These are phyloP conservation scores for Apophysomyces sp. DNA, from an alignment of 371 early-diverging fungal species.

Conservation along the genomic window DNA sequence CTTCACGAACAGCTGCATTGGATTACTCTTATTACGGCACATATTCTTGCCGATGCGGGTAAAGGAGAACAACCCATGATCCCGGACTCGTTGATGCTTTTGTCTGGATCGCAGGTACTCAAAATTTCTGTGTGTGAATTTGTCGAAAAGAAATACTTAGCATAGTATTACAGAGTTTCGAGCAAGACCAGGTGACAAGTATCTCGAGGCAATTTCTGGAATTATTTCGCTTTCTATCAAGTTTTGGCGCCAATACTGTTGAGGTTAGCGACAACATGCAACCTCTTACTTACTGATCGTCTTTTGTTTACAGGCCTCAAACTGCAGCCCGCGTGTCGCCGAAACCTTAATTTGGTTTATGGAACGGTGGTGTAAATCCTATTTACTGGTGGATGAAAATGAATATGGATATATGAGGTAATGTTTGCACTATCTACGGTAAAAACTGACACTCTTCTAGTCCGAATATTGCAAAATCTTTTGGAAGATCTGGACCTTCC, in stretches of 20 bases:
- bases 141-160: not conserved
- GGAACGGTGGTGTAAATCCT: slow-evolving; percentile 75
- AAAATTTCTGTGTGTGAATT: no score
- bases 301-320: slow-evolving; percentile 37
- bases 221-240: slow-evolving; percentile 36
- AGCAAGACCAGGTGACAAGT: slow-evolving; percentile 56
- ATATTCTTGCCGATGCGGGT: slow-evolving; percentile 67
- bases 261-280: slow-evolving; percentile 29
- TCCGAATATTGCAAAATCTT: slow-evolving; percentile 54
- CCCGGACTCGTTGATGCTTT: slow-evolving; percentile 59
- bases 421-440: not conserved
- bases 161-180: slow-evolving; percentile 9
- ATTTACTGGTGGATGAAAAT: slow-evolving; percentile 61
- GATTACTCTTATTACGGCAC: slow-evolving; percentile 68
- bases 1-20: slow-evolving; percentile 76
- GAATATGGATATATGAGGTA: slow-evolving; percentile 65
- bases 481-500: slow-evolving; percentile 54
- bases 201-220: slow-evolving; percentile 57
- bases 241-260: slow-evolving; percentile 35
- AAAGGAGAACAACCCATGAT: slow-evolving; percentile 75
- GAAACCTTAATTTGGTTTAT: slow-evolving; percentile 76
- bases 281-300: not conserved
- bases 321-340: slow-evolving; percentile 73
- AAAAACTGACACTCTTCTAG: slow-evolving; percentile 13
- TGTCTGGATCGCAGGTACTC: slow-evolving; percentile 54